Evolutionary conservation across 305 asterid species (phyloP), one percentile per base, ranked within the genome.

Genomic region (Fraxinus albicans): DNA sequence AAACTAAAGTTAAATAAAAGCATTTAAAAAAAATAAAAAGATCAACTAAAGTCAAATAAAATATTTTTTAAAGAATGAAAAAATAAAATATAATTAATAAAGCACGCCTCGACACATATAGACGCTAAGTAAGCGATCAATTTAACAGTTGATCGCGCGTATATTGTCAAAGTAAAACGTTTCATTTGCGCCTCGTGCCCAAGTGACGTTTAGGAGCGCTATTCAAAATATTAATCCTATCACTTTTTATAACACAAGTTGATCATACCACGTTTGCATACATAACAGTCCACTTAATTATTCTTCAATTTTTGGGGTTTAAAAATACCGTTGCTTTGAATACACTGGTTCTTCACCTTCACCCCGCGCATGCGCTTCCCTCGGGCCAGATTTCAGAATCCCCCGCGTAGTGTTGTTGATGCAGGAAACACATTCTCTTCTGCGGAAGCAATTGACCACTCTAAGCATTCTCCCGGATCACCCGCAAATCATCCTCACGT

Each of bases 401-500:
- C 21, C 21, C 76, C 76, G 76, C 40, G 8, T 15, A 5, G 72
- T 58, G 78, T 42, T 38, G 42, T 47, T n/a, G 8, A 36, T 6
- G 74, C 69, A 79, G 85, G 77, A 70, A 83, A 85, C 83, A 85
- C 81, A 15, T 77, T 38, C 60, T 55, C 35, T 53, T 33, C 23
- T 40, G 29, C 36, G 29, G 17, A 83, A 86, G 86, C 76, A 86
- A 86, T 73, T 79, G 21, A 86, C 77, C 73, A 31, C 13, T 40
- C 31, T 36, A 83, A 82, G 88, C 86, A 58, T 44, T 42, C 77
- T 70, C 65, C 81, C 29, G 72, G 58, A 72, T 47, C n/a, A 12
- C 25, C 73, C 42, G 86, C 88, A 85, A 47, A 84, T 86, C 83
- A 60, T 86, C 8, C 78, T 65, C 84, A 70, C 65, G 84, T 83